A percentile compares a stretch with the other conserved stretches of the same genome.
phyloP scores from a whole-genome alignment of 2,329 filamentous ascomycete genomes.

The Bipolaris cookei region DNA sequence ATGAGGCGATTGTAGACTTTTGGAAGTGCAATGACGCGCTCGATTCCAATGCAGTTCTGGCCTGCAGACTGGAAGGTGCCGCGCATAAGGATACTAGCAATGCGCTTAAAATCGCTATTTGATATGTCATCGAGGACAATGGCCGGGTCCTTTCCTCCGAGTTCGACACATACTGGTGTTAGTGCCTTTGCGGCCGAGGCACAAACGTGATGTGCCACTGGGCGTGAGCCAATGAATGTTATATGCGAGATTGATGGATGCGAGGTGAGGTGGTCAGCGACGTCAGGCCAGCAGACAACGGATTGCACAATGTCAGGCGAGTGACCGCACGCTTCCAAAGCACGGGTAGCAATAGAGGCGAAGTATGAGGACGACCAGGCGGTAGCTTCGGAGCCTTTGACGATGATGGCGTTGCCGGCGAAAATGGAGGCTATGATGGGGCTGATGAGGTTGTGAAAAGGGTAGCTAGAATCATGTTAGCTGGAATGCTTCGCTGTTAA shows the following conservation, averaged over 20 bases:
- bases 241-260: slow-evolving; percentile 85
- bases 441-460: slow-evolving; percentile 90
- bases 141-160: slow-evolving; percentile 93
- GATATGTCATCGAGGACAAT: slow-evolving; percentile 82
- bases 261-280: slow-evolving; percentile 80
- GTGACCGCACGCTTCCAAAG: slow-evolving; percentile 82
- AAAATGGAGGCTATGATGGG: slow-evolving; percentile 91
- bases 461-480: slow-evolving; percentile 46
- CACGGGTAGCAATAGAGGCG: slow-evolving; percentile 75
- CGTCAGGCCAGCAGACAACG: slow-evolving; percentile 85
- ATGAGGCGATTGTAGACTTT: slow-evolving; percentile 77
- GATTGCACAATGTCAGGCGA: slow-evolving; percentile 82
- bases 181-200: slow-evolving; percentile 82
- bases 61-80: slow-evolving; percentile 94
- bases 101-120: slow-evolving; percentile 68
- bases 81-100: slow-evolving; percentile 83
- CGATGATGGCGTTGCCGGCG: slow-evolving; percentile 86
- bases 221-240: slow-evolving; percentile 92
- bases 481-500: not conserved
- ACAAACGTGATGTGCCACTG: slow-evolving; percentile 87
- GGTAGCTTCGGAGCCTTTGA: slow-evolving; percentile 95
- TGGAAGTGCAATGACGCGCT: slow-evolving; percentile 84
- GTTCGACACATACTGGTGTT: slow-evolving; percentile 87
- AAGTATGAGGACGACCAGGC: slow-evolving; percentile 92
- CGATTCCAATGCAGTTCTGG: slow-evolving; percentile 97